Evolutionary conservation across 2,329 filamentous ascomycete genomes (phyloP), one percentile per base, ranked within the genome.

Genomic region (Ceratocystis diversiconidia): DNA sequence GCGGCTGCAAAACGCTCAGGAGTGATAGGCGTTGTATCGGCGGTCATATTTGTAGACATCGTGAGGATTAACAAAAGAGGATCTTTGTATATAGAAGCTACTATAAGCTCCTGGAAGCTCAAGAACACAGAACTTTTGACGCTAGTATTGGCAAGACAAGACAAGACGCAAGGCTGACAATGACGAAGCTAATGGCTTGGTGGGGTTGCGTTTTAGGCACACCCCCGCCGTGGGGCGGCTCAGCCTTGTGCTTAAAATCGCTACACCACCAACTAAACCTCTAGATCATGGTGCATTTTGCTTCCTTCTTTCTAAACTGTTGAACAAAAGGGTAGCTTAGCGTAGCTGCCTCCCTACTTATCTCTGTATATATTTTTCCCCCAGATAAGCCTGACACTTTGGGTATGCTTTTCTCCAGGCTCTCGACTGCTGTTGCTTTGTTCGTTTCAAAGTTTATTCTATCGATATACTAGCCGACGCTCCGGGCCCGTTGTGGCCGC

Each of bases 1-100:
- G 88, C 88, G 68, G 79, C 77, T 72, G 85, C 83, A 77, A 89
- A 90, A 72, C 81, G 82, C 19, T 78, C 73, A 30, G 84, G 77
- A 59, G 80, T 75, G 72, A 89, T 89, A 67, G 86, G 86, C 10
- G 73, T 72, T 5, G 84, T 74, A 71, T 83, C 80, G 66, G 82
- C 78, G n/a, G 85, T 86, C 85, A 88, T 87, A 68, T 65, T 67
- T 12, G 62, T 64, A 41, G 60, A 44, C 43, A 60, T 63, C 19
- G 32, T 57, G 15, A 6, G 4, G 55, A 22, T 17, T 5, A 22
- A 8, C 3, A 50, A 12, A 50, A 19, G 4, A 43, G 17, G 46
- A 15, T 25, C 5, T 30, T 19, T 7, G 30, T 28, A 43, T 12
- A 28, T 15, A 59, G 25, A 41, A 12, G 36, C 36, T 41, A 41